Evolutionary conservation across 2,329 filamentous ascomycete species (phyloP).

Genomic region (Exophiala sp.): DNA sequence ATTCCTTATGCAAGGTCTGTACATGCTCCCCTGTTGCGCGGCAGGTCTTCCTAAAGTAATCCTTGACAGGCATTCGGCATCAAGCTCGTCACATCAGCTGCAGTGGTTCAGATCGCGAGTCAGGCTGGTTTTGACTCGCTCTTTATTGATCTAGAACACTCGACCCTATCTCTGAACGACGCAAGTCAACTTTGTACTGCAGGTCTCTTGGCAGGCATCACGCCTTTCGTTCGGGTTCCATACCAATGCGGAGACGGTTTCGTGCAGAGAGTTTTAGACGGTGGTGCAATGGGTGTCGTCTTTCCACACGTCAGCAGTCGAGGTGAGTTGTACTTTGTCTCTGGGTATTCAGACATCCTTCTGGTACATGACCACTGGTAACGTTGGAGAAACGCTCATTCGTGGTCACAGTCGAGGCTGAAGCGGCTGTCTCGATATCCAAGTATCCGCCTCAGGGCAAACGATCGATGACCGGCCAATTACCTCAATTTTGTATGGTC

Average conservation of each 20-base stretch:
- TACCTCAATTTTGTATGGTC: slow-evolving; percentile 13
- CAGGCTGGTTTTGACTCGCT: slow-evolving; percentile 36
- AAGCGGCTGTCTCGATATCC: slow-evolving; percentile 2
- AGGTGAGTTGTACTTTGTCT: slow-evolving; percentile 4
- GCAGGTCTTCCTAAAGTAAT: background rate
- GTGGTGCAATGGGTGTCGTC: slow-evolving; percentile 18
- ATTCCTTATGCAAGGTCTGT: slow-evolving; percentile 9
- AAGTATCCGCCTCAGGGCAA: slow-evolving; percentile 15
- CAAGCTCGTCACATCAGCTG: slow-evolving; percentile 29
- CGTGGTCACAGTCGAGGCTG: slow-evolving; percentile 5
- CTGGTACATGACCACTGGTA: too few species aligned
- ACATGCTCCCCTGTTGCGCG: background rate
- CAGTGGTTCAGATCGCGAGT: slow-evolving; percentile 36
- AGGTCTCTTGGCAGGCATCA: slow-evolving; percentile 28
- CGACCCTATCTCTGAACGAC: slow-evolving; percentile 33
- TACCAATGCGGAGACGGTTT: slow-evolving; percentile 35
- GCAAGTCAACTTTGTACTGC: slow-evolving; percentile 32
- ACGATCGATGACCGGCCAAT: slow-evolving; percentile 13
- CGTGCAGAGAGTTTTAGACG: slow-evolving; percentile 17
- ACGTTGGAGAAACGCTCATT: background rate
- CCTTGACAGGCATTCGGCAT: slow-evolving; percentile 28
- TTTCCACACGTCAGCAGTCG: slow-evolving; percentile 16
- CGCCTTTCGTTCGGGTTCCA: slow-evolving; percentile 21
- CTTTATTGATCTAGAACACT: slow-evolving; percentile 42
- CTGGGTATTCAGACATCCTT: too few species aligned